Evolutionary conservation across 371 early-diverging fungal genomes (phyloP), one percentile per base, ranked within the genome.

Genomic region (Parasitella parasitica): DNA sequence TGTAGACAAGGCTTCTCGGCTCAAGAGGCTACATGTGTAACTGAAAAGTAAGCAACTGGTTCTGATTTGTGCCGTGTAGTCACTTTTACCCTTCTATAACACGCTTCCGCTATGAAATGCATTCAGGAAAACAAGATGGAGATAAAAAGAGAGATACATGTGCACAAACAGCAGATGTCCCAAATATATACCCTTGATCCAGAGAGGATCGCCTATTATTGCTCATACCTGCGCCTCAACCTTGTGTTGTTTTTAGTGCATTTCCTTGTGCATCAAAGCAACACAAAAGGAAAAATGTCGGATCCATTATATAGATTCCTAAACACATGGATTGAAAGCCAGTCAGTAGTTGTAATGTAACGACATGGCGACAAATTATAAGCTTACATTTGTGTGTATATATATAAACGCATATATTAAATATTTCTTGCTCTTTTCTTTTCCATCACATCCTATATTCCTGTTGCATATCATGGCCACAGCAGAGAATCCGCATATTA

Each of bases 81-180:
- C 3, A 15, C 16, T 38, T 37, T 65, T 70, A 77, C 77, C 56
- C 70, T 57, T 64, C 72, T 51, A 49, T 77, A 69, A 28, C 64
- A 77, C 22, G 77, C 74, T 70, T 77, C 77, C n/a, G 59, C 54
- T 38, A 77, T 57, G 48, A 77, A 77, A 74, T 77, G 71, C 77
- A 77, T 75, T 37, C 16, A 51, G 12, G 5, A 34, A 36, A 27
- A 5, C 27, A 24, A 15, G 4, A 37, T 20, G 30, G 20, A 62
- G 24, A 50, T 6, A 54, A 13, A 22, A 34, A 53, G 16, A 41
- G 39, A 54, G 22, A 16, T 11, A 20, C 22, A 16, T 20, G 22
- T 20, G 12, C 16, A 43, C 43, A 32, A 32, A 32, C 6, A 11
- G 39, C 15, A 20, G n/a, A n/a, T n/a, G n/a, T n/a, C 20, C 16